Evolutionary conservation across 371 early-diverging fungal genomes (phyloP), one percentile per base, ranked within the genome.

Genomic region (Mortierella sp.): DNA sequence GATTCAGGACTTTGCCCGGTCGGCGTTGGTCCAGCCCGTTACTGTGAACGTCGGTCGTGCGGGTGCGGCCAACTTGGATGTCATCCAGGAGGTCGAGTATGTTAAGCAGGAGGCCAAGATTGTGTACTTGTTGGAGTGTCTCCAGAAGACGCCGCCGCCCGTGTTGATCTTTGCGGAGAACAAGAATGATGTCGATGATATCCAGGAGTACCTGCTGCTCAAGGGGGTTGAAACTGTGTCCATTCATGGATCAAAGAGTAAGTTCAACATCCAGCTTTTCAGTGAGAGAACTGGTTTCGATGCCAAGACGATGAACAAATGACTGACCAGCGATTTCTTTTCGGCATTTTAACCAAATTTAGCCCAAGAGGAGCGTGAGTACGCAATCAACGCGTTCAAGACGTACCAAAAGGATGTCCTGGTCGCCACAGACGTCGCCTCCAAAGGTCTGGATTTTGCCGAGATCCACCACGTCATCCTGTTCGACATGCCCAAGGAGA

Each of bases 181-280:
- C 88, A 99, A 99, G 83, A 95, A 96, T 85, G 99, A 98, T 79
- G 99, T 99, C n/a, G 99, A 99, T 79, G 98, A 98, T 82, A 96
- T 99, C 39, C 97, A 97, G 73, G 97, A 99, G 84, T 96, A 96
- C 77, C 87, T 99, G 53, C 87, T 97, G 47, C 85, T 96, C 43
- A 97, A 98, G 81, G 97, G 99, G 37, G 97, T 98, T 0, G 96
- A 97, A 77, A 94, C 95, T 0, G 97, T 95, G 22, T 96, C 97
- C 10, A 96, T 98, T 55, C 98, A 99, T 85, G 99, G 99, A 68
- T 93, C 96, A 68, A 99, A 99, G 87, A 92, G 95, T 90, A 92
- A 89, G 88, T 85, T 45, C 19, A 24, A 2, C 1, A 64, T 66
- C 24, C 2, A 8, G 5, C 24, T 70, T 4, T 45, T 8, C 37